Conservation (phyloP, 2,329 filamentous ascomycete species). For the Penicillium sclerotiorum region DNA sequence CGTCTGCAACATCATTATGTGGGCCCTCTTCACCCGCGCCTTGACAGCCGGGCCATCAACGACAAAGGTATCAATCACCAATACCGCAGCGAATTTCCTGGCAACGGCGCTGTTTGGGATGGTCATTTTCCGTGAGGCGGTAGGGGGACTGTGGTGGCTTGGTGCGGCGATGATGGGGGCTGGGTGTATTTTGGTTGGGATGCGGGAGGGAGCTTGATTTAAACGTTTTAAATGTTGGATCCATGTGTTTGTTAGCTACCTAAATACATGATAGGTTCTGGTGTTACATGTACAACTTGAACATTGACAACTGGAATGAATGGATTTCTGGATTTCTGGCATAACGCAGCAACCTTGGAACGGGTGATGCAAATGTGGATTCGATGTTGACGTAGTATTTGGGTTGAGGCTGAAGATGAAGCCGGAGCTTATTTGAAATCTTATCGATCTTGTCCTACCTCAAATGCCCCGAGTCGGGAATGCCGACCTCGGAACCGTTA, state of each 20-base stretch:
- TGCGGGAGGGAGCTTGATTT: slow-evolving; percentile 52
- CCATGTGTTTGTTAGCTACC: background rate
- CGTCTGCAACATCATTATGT: slow-evolving; percentile 66
- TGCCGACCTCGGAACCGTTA: no score
- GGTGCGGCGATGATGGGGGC: slow-evolving; percentile 62
- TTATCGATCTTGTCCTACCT: no score
- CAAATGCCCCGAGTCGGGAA: no score
- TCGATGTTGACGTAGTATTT: no score
- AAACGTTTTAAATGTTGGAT: background rate
- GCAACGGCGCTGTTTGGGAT: slow-evolving; percentile 62
- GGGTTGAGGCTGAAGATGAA: no score
- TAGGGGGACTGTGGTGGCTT: slow-evolving; percentile 63
- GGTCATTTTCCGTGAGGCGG: slow-evolving; percentile 59
- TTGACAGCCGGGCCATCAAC: slow-evolving; percentile 63
- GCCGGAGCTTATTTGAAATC: no score
- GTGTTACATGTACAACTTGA: no score
- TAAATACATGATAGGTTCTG: background rate
- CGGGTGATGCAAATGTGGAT: no score
- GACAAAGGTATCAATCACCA: slow-evolving; percentile 65
- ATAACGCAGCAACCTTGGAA: no score
- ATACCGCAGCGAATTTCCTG: slow-evolving; percentile 66
- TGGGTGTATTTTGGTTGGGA: slow-evolving; percentile 65
- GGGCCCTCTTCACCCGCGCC: slow-evolving; percentile 65
- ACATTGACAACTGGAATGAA: no score
- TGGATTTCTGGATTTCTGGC: no score